phyloP scores from a whole-genome alignment of 2,329 filamentous ascomycete genomes.

The Diaporthe amygdali region DNA sequence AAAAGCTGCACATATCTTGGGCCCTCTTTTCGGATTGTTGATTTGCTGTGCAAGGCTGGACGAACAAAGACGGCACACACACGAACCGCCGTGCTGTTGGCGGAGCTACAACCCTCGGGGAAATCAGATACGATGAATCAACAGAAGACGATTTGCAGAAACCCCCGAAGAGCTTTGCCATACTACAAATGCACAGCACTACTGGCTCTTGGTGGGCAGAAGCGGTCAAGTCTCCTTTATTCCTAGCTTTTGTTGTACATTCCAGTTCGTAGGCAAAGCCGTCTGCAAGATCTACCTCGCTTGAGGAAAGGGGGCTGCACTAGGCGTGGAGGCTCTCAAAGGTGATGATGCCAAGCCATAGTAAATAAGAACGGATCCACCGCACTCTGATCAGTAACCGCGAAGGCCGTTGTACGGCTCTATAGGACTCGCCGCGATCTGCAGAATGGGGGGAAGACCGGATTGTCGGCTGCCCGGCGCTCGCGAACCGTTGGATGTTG shows the following conservation, averaged over 20 bases:
- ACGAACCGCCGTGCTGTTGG: background rate
- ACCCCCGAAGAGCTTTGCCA: background rate
- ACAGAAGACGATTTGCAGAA: background rate
- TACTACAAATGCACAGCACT: background rate
- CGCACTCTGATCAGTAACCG: background rate
- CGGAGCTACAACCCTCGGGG: background rate
- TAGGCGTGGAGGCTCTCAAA: conserved; percentile 1
- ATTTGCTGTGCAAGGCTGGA: background rate
- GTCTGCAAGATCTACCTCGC: conserved; percentile 9
- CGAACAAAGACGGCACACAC: background rate
- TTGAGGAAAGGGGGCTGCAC: conserved; percentile 17
- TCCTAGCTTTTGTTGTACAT: background rate
- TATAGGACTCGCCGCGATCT: conserved; percentile 1
- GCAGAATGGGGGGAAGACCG: background rate
- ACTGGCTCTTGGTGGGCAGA: background rate
- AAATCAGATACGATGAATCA: background rate
- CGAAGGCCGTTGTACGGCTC: background rate
- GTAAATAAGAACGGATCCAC: conserved; percentile 10
- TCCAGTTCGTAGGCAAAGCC: background rate
- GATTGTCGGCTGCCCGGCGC: background rate
- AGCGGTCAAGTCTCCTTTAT: background rate
- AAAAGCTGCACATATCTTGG: background rate
- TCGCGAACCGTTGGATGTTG: background rate
- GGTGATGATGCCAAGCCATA: conserved; percentile 14
- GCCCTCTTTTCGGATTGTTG: background rate